Conservation (phyloP, 805 yeast species). For the Hermanozyma aechmeae region DNA sequence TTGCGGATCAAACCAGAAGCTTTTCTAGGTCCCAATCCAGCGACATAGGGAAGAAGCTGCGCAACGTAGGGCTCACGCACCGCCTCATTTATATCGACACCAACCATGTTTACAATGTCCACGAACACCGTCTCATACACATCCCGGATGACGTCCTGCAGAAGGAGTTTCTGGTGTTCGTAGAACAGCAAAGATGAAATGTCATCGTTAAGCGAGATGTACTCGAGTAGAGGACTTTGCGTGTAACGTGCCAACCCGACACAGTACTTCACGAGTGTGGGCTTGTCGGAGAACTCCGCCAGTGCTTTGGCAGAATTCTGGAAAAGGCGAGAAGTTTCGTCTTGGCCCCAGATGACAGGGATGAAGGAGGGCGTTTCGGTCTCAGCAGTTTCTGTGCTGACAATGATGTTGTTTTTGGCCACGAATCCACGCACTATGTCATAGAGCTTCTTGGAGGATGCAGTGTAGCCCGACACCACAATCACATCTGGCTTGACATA, state of each 20-base stretch:
- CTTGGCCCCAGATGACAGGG: constrained; percentile 75
- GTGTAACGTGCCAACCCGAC: constrained; percentile 85
- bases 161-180: constrained; percentile 63
- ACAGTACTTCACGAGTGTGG: constrained; percentile 73
- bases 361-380: constrained; percentile 43
- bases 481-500: constrained; percentile 69
- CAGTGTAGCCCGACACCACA: constrained; percentile 82
- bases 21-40: constrained; percentile 95
- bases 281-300: constrained; percentile 75
- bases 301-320: constrained; percentile 71
- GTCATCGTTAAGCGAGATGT: constrained; percentile 71
- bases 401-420: constrained; percentile 43
- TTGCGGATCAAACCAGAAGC: constrained; percentile 80
- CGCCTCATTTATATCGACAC: constrained; percentile 89
- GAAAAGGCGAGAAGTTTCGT: constrained; percentile 85
- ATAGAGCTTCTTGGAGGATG: constrained; percentile 53
- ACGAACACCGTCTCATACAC: constrained; percentile 78
- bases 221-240: constrained; percentile 90
- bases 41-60: constrained; percentile 61
- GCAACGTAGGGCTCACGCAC: constrained; percentile 68
- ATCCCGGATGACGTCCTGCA: constrained; percentile 51
- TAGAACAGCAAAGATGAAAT: constrained; percentile 59
- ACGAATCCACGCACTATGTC: constrained; percentile 49
- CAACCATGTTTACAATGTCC: constrained; percentile 83
- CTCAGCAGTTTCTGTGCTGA: constrained; percentile 36